These are phyloP conservation scores for Lichtheimia hyalospora DNA, from an alignment of 371 early-diverging fungal species.

Conservation along the genomic window DNA sequence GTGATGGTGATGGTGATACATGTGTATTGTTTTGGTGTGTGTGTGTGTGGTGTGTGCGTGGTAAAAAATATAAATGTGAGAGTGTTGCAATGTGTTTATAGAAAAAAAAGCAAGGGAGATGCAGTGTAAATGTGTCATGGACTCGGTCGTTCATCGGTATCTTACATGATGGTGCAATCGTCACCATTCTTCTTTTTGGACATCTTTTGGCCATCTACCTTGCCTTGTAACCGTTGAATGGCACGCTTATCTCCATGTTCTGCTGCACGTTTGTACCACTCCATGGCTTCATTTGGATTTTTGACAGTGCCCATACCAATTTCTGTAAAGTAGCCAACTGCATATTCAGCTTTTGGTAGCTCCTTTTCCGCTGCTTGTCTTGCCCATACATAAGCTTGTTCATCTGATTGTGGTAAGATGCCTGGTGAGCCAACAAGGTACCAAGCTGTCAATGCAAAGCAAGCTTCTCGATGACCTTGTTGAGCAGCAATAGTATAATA, in stretches of 20 bases:
- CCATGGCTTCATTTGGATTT: slow-evolving; percentile 70
- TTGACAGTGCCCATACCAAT: slow-evolving; percentile 77
- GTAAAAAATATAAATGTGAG: not conserved
- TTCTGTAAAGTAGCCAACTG: slow-evolving; percentile 85
- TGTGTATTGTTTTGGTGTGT: no score
- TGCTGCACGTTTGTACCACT: slow-evolving; percentile 84
- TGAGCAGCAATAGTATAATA: slow-evolving; percentile 82
- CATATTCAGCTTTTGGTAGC: slow-evolving; percentile 85
- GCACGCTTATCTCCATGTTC: slow-evolving; percentile 82
- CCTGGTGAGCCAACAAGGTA: slow-evolving; percentile 83
- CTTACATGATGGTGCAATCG: slow-evolving; percentile 49
- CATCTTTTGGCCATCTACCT: slow-evolving; percentile 23
- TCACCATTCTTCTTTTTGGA: slow-evolving; percentile 44
- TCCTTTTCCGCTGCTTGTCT: slow-evolving; percentile 84
- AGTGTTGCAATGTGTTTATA: not conserved
- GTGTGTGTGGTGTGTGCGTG: not conserved
- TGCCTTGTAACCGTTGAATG: slow-evolving; percentile 56
- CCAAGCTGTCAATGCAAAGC: slow-evolving; percentile 88
- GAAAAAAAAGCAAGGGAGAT: no score
- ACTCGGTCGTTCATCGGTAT: not conserved
- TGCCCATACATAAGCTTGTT: slow-evolving; percentile 90
- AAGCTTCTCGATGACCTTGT: slow-evolving; percentile 88
- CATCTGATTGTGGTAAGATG: slow-evolving; percentile 79
- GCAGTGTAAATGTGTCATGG: no score
- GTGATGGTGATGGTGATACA: no score